Conservation (phyloP, 129 eudicot species). For the Heracleum sosnowskyi region DNA sequence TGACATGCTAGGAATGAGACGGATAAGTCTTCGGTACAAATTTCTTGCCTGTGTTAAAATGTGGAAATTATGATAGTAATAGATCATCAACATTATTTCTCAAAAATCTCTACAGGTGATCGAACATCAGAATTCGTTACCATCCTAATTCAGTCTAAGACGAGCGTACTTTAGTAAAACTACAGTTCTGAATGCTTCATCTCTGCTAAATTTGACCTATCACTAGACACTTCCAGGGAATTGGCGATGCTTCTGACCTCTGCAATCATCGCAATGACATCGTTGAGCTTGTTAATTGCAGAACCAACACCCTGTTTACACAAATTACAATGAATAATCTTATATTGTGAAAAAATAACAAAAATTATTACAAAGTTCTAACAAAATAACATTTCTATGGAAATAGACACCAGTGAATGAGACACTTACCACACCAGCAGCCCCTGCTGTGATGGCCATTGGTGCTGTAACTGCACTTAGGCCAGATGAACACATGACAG, state of each 20-base stretch:
- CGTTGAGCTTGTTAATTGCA: conserved; percentile 85
- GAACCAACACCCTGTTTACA: conserved; percentile 79
- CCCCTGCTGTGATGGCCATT: conserved; percentile 94
- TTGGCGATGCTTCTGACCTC: conserved; percentile 75
- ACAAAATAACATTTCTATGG: not conserved
- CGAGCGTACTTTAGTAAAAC: conserved; percentile 10
- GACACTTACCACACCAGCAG: conserved; percentile 78
- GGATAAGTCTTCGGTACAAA: not conserved
- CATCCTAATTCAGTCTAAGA: conserved; percentile 13
- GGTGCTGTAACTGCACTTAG: conserved; percentile 91
- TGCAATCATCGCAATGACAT: conserved; percentile 89
- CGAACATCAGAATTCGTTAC: not conserved
- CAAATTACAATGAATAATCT: not conserved
- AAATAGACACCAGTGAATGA: not conserved
- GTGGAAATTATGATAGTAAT: not conserved
- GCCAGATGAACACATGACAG: conserved; percentile 98
- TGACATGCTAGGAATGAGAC: not conserved
- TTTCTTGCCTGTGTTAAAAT: not conserved
- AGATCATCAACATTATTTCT: not conserved
- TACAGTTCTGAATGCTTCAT: conserved; percentile 31
- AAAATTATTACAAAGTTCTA: not conserved
- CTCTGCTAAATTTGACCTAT: conserved; percentile 17
- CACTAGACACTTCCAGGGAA: conserved; percentile 35
- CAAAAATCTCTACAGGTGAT: not conserved
- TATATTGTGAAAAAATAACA: not conserved